A percentile compares a stretch with the other conserved stretches of the same genome.
These are phyloP conservation scores for Eutypa lata DNA, from an alignment of 2,329 filamentous ascomycete genomes.

Conservation along the genomic window DNA sequence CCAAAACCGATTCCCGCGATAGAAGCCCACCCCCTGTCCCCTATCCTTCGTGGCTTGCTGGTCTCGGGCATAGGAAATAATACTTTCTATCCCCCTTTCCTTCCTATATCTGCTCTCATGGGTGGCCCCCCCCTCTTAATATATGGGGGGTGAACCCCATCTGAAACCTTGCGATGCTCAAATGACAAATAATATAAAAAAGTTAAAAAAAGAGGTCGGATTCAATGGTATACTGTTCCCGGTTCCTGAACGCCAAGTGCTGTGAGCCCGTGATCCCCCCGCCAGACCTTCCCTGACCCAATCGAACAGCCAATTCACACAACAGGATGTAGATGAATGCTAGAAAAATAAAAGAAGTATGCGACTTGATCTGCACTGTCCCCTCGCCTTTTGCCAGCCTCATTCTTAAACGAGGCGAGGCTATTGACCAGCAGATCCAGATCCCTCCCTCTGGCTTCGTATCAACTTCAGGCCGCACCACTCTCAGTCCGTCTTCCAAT, in stretches of 20 bases:
- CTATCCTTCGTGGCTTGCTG: too few species aligned
- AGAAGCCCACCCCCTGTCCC: too few species aligned
- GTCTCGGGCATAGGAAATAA: too few species aligned
- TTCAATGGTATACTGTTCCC: slow-evolving; percentile 31
- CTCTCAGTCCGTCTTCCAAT: slow-evolving; percentile 89
- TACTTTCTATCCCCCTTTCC: too few species aligned
- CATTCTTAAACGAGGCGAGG: neutral
- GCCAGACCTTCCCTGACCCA: slow-evolving; percentile 13
- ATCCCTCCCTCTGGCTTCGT: neutral
- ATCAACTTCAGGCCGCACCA: neutral
- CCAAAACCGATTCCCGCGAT: too few species aligned
- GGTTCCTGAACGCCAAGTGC: slow-evolving; percentile 30
- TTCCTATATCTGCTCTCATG: neutral
- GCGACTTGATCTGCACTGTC: neutral
- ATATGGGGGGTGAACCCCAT: neutral
- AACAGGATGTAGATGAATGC: slow-evolving; percentile 9
- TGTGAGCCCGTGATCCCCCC: slow-evolving; percentile 24
- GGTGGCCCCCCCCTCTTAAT: neutral
- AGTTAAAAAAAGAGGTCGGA: slow-evolving; percentile 21
- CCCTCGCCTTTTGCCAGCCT: neutral
- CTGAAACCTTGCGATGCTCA: neutral
- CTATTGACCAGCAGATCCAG: neutral
- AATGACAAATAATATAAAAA: neutral
- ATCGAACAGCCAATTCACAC: slow-evolving; percentile 15
- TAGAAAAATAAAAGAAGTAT: slow-evolving; percentile 1